phyloP scores from a whole-genome alignment of 805 yeast genomes.

The Lipomyces orientalis region DNA sequence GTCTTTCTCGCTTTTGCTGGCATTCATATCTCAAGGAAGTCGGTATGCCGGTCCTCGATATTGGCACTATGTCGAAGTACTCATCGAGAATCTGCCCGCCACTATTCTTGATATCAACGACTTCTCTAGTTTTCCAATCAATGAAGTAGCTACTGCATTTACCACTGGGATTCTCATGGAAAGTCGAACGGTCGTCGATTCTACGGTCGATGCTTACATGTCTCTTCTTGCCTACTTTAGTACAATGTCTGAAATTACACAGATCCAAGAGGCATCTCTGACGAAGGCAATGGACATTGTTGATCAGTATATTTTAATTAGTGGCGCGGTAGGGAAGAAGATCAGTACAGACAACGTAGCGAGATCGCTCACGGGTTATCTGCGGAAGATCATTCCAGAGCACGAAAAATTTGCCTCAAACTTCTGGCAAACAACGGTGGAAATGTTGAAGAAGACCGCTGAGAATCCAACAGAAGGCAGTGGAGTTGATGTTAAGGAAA shows the following conservation, averaged over 20 bases:
- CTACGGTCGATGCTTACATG: constrained; percentile 30
- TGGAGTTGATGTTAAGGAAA: neutral
- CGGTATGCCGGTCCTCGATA: constrained; percentile 23
- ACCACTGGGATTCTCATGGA: constrained; percentile 22
- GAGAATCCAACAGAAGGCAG: neutral
- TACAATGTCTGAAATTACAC: constrained; percentile 20
- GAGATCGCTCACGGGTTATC: constrained; percentile 13
- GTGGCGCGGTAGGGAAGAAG: constrained; percentile 17
- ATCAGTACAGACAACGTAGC: constrained; percentile 24
- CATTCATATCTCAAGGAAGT: constrained; percentile 32
- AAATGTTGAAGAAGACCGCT: neutral
- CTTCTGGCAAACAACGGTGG: constrained; percentile 18
- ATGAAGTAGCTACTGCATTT: constrained; percentile 15
- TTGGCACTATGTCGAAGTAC: constrained; percentile 25
- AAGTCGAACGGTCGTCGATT: constrained; percentile 17
- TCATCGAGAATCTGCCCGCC: constrained; percentile 27
- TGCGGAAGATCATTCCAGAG: constrained; percentile 19
- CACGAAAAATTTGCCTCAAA: constrained; percentile 19
- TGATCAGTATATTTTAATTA: constrained; percentile 8
- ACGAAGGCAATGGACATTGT: constrained; percentile 8
- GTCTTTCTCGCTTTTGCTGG: constrained; percentile 20
- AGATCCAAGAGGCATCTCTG: constrained; percentile 13
- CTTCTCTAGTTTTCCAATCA: neutral
- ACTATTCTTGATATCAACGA: constrained; percentile 18
- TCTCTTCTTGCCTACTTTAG: constrained; percentile 26